Conservation (phyloP, 371 early-diverging fungal genomes). For the Lichtheimia corymbifera region DNA sequence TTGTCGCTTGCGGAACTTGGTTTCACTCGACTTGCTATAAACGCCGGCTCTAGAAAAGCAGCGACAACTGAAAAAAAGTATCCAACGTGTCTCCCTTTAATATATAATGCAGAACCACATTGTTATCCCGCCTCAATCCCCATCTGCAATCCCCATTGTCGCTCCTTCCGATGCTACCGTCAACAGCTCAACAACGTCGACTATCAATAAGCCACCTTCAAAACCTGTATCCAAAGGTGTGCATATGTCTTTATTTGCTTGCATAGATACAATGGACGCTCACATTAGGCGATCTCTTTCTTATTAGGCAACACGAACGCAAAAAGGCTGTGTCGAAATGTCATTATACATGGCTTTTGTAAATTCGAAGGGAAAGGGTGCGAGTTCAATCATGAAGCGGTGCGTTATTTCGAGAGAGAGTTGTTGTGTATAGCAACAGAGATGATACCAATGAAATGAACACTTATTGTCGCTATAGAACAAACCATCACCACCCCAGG, state of each 20-base stretch:
- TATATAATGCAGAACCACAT: conserved; percentile 22
- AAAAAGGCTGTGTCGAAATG: conserved; percentile 74
- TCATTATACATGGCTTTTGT: conserved; percentile 87
- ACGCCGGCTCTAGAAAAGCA: too few relatives aligned
- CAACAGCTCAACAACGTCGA: conserved; percentile 12
- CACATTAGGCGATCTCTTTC: neutral
- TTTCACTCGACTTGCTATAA: too few relatives aligned
- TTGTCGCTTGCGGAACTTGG: too few relatives aligned
- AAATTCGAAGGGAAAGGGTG: conserved; percentile 85
- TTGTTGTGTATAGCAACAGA: neutral
- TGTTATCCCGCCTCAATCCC: conserved; percentile 42
- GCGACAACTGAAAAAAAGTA: too few relatives aligned
- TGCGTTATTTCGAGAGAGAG: conserved; percentile 26
- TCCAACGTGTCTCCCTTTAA: too few relatives aligned
- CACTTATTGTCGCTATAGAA: neutral
- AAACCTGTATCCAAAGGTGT: conserved; percentile 48
- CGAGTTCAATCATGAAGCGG: conserved; percentile 81
- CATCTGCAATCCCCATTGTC: conserved; percentile 64
- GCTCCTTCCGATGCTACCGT: conserved; percentile 41
- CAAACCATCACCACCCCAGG: conserved; percentile 1
- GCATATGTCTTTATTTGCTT: neutral
- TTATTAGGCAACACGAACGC: conserved; percentile 21
- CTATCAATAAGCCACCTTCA: conserved; percentile 8
- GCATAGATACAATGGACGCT: neutral
- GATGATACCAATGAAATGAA: neutral